Conservation (phyloP, 805 yeast species). For the Metschnikowia borealis region DNA sequence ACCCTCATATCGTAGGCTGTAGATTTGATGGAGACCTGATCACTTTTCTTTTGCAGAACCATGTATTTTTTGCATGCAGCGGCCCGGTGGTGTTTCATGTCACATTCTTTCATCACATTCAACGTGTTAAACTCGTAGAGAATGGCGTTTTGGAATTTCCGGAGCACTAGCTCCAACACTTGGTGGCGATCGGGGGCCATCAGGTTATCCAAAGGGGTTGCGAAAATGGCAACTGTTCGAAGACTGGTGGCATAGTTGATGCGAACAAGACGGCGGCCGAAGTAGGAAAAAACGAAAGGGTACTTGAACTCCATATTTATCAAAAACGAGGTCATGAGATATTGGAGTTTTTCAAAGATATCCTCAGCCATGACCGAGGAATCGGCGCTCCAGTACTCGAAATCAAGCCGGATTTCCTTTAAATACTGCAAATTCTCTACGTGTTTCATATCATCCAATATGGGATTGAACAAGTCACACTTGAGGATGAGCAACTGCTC, state of each 20-base stretch:
- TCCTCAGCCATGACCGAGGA: conserved; percentile 6
- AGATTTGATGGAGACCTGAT: conserved; percentile 5
- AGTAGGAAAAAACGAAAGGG: conserved; percentile 31
- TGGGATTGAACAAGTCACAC: conserved; percentile 14
- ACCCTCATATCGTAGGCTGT: conserved; percentile 2
- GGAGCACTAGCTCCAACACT: conserved; percentile 10
- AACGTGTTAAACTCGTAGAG: conserved; percentile 20
- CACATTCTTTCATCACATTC: conserved; percentile 19
- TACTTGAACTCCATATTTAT: conserved; percentile 25
- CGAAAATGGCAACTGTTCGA: conserved; percentile 6
- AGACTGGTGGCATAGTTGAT: conserved; percentile 17
- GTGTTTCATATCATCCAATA: conserved; percentile 10
- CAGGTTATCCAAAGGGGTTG: conserved; percentile 9
- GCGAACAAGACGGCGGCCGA: conserved; percentile 24
- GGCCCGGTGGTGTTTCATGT: conserved; percentile 3
- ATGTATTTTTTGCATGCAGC: conserved; percentile 4
- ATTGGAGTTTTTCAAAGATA: conserved; percentile 19
- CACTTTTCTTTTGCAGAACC: background rate
- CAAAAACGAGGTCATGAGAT: conserved; percentile 20
- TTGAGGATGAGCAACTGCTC: conserved; percentile 5
- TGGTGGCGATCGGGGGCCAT: conserved; percentile 5
- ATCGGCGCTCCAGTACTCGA: conserved; percentile 11
- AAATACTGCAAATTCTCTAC: conserved; percentile 8
- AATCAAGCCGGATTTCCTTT: conserved; percentile 5
- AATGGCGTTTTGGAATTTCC: conserved; percentile 15